These are phyloP conservation scores for Fusarium poae DNA, from an alignment of 2,329 filamentous ascomycete genomes.

Conservation along the genomic window DNA sequence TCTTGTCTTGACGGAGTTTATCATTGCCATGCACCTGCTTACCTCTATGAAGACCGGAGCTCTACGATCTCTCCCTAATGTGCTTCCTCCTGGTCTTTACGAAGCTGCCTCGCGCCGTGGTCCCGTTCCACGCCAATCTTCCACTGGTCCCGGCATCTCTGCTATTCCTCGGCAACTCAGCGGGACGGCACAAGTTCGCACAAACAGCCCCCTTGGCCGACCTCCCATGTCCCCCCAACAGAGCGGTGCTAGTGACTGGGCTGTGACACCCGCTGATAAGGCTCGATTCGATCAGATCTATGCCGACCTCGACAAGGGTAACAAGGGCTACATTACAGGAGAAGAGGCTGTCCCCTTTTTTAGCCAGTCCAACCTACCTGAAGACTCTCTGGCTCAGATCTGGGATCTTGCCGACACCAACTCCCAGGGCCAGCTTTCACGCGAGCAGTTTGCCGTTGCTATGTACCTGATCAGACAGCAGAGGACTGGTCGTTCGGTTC, in stretches of 20 bases:
- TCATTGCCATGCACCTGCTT: constrained; percentile 97
- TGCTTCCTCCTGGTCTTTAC: constrained; percentile 86
- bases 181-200: constrained; percentile 73
- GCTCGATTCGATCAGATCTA: constrained; percentile 89
- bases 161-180: constrained; percentile 87
- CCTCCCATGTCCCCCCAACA: constrained; percentile 61
- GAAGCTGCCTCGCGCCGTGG: constrained; percentile 85
- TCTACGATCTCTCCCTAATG: constrained; percentile 81
- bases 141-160: constrained; percentile 67
- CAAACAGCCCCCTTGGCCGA: constrained; percentile 69
- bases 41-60: constrained; percentile 89
- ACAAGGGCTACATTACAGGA: constrained; percentile 87
- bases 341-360: constrained; percentile 96
- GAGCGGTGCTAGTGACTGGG: constrained; percentile 73
- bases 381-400: constrained; percentile 91
- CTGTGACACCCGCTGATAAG: constrained; percentile 86
- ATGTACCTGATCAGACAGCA: constrained; percentile 98
- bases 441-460: constrained; percentile 94
- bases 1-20: constrained; percentile 89
- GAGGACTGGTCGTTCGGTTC: constrained; percentile 72
- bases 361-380: constrained; percentile 88
- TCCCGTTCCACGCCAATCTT: constrained; percentile 62
- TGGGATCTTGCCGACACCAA: constrained; percentile 98
- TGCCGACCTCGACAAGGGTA: constrained; percentile 81
- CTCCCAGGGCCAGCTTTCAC: constrained; percentile 85